Evolutionary conservation across 2,329 filamentous ascomycete species (phyloP).

Genomic region (Davidsoniella virescens): DNA sequence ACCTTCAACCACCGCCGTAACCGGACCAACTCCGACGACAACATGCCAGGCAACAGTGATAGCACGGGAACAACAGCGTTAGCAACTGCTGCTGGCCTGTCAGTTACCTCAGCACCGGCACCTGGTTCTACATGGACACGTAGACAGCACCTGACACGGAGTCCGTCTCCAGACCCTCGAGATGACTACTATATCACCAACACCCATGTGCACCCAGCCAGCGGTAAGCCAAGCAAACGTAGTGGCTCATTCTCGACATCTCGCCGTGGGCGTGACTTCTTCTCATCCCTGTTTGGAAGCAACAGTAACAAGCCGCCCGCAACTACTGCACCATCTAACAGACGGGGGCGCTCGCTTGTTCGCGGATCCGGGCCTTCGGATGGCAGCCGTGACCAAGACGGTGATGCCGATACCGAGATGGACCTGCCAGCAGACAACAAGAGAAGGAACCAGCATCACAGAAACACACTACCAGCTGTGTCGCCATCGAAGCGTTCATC

Average conservation of each 20-base stretch:
- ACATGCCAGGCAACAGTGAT: neutral
- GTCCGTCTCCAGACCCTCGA: constrained; percentile 3
- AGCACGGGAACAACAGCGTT: too few species aligned
- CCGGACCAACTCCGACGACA: neutral
- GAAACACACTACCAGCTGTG: constrained; percentile 2
- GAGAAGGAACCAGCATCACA: neutral
- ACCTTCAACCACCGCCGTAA: constrained; percentile 4
- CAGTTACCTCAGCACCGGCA: too few species aligned
- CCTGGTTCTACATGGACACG: too few species aligned
- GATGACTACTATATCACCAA: constrained; percentile 4
- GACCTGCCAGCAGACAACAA: neutral
- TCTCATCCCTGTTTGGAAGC: constrained; percentile 10
- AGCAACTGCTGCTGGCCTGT: too few species aligned
- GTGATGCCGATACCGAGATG: neutral
- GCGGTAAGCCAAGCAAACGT: neutral
- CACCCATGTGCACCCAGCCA: neutral
- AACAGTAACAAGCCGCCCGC: neutral
- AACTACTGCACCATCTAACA: neutral
- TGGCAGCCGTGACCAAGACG: neutral
- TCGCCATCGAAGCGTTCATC: neutral
- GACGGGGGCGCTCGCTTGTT: neutral
- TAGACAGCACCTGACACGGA: neutral
- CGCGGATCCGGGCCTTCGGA: neutral
- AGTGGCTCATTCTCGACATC: too few species aligned
- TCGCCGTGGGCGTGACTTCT: constrained; percentile 5